phyloP scores from a whole-genome alignment of 352 stramenopile genomes.

The Globisporangium emineosum region DNA sequence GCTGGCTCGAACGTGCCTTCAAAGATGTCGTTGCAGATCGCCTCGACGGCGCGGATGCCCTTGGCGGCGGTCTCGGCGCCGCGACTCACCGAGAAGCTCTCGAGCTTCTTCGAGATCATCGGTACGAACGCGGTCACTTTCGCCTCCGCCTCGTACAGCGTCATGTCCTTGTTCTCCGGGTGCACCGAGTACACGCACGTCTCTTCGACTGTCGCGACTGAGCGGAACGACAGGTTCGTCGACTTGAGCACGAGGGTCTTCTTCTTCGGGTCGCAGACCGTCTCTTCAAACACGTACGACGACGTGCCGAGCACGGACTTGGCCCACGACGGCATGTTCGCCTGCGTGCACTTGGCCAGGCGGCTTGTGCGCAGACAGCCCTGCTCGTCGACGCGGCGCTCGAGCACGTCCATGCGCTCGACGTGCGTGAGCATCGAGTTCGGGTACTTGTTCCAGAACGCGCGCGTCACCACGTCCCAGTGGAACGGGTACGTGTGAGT shows the following conservation, averaged over 20 bases:
- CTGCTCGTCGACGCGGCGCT: slow-evolving; percentile 62
- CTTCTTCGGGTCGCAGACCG: slow-evolving; percentile 57
- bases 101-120: slow-evolving; percentile 75
- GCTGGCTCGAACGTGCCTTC: slow-evolving; percentile 72
- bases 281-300: slow-evolving; percentile 84
- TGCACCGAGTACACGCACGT: slow-evolving; percentile 81
- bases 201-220: slow-evolving; percentile 76
- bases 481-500: slow-evolving; percentile 76
- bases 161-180: slow-evolving; percentile 47
- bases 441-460: slow-evolving; percentile 90
- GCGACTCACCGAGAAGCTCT: slow-evolving; percentile 72
- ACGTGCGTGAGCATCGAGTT: slow-evolving; percentile 76
- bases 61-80: slow-evolving; percentile 76
- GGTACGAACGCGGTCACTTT: slow-evolving; percentile 85
- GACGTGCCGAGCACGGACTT: slow-evolving; percentile 57
- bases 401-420: slow-evolving; percentile 80
- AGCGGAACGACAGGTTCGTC: slow-evolving; percentile 80
- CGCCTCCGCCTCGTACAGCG: slow-evolving; percentile 65
- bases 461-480: slow-evolving; percentile 82
- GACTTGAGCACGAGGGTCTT: slow-evolving; percentile 76
- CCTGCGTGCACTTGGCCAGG: slow-evolving; percentile 73
- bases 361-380: slow-evolving; percentile 64
- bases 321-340: slow-evolving; percentile 73
- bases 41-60: slow-evolving; percentile 75
- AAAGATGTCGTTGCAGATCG: slow-evolving; percentile 85